Base-by-base conservation (phyloP, 2,329 filamentous ascomycete genomes). In the Nothomitra cinnamomea region DNA sequence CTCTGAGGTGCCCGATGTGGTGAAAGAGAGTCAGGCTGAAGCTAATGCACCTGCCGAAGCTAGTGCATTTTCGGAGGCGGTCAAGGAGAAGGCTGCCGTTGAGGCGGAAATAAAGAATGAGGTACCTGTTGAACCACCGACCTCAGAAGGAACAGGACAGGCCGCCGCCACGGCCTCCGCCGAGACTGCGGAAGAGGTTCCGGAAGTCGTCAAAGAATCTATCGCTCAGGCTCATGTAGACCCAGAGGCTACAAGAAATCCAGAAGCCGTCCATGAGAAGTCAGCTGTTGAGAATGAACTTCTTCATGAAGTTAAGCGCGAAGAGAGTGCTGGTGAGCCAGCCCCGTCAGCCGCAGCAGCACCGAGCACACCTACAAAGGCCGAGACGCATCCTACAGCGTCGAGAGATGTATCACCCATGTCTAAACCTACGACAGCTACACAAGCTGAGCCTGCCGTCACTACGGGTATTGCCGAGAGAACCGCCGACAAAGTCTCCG, bases 241-340 rank as follows among this genome's bases (percentile, higher is more conserved):
- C 56, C 82, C 85, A 7, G 87, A 92, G 67, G 86, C 86, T 35
- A 78, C 83, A 36, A 76, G 77, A 54, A 83, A 80, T 66, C 71
- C 78, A 1, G 73, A 74, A 54, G 83, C 81, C 17, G 84, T 92
- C 5, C 69, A 76, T 57, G 85, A 89, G 60, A 92, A 92, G 77
- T 79, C 78, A 65, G 74, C 72, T 8, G 74, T 88, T 3, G 87
- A 94, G 70, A 67, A 77, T 24, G 83, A 94, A 69, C 72, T 94
- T 7, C 71, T 88, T 49, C 74, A 78, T 58, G 77, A 84, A 65
- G 74, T 81, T 57, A 72, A 75, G 65, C 63, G 67, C 52, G 63
- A 55, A 60, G 48, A 71, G 53, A 66, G 67, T 51, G 60, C 64
- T 50, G 70, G 70, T 35, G 69, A 72, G 56, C 69, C 71, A 41